A percentile compares a stretch with the other conserved stretches of the same genome.
These are phyloP conservation scores for Talaromyces amestolkiae DNA, from an alignment of 2,329 filamentous ascomycete genomes.

Conservation along the genomic window DNA sequence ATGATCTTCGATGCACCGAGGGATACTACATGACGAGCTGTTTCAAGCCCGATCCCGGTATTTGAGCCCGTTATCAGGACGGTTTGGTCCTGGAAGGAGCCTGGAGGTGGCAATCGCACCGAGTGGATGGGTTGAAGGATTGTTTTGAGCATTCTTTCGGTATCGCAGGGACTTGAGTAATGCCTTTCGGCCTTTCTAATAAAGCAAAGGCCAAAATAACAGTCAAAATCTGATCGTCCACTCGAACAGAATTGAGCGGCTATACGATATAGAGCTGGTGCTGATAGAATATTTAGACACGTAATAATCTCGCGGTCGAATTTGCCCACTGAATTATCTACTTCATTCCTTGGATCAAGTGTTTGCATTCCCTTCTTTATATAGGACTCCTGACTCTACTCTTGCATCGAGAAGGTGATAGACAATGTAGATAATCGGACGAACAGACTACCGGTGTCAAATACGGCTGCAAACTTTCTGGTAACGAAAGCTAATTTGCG, in stretches of 20 bases:
- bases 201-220: neutral
- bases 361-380: neutral
- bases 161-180: neutral
- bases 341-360: neutral
- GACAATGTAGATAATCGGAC: neutral
- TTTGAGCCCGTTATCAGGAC: slow-evolving; percentile 20
- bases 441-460: neutral
- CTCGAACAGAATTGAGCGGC: neutral
- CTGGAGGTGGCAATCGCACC: slow-evolving; percentile 1
- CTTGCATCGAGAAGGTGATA: neutral
- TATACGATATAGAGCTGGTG: neutral
- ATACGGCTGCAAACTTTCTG: neutral
- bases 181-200: neutral
- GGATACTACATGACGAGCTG: slow-evolving; percentile 9
- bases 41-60: slow-evolving; percentile 18
- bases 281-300: neutral
- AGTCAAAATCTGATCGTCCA: neutral
- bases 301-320: neutral
- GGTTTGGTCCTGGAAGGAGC: slow-evolving; percentile 15
- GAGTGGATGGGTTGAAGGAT: slow-evolving; percentile 13
- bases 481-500: neutral
- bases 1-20: slow-evolving; percentile 20
- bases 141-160: slow-evolving; percentile 8
- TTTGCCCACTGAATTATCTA: neutral
- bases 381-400: neutral